phyloP scores from a whole-genome alignment of 2,329 filamentous ascomycete genomes.

The Fusarium sp. region DNA sequence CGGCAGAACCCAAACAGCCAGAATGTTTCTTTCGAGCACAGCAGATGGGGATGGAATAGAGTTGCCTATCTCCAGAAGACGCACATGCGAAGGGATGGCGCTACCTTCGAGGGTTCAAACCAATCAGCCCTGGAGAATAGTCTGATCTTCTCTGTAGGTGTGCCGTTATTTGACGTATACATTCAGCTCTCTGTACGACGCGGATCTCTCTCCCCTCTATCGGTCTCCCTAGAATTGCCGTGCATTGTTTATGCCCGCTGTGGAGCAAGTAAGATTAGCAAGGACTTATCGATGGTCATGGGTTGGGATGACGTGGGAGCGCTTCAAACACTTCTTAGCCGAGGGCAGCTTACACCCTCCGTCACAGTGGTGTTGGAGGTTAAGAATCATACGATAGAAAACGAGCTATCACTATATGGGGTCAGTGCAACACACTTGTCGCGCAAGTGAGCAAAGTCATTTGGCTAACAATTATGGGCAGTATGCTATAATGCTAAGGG shows the following conservation, averaged over 20 bases:
- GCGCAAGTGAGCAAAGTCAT: background rate
- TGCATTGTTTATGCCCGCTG: background rate
- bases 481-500: background rate
- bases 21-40: background rate
- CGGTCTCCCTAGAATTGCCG: constrained; percentile 5
- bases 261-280: background rate
- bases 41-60: background rate
- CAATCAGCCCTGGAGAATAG: background rate
- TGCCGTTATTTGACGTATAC: background rate
- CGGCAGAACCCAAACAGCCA: background rate
- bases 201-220: background rate
- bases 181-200: background rate
- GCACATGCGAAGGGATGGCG: background rate
- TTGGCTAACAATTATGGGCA: background rate
- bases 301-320: accelerated
- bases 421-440: background rate
- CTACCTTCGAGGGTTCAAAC: too few species aligned
- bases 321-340: background rate
- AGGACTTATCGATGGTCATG: accelerated
- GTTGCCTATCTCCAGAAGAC: background rate
- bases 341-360: background rate
- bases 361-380: background rate
- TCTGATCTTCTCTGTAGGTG: background rate
- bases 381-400: background rate
- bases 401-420: constrained; percentile 2